These are phyloP conservation scores for Pisolithus marmoratus DNA, from an alignment of 768 basidiomycete species.

Conservation along the genomic window DNA sequence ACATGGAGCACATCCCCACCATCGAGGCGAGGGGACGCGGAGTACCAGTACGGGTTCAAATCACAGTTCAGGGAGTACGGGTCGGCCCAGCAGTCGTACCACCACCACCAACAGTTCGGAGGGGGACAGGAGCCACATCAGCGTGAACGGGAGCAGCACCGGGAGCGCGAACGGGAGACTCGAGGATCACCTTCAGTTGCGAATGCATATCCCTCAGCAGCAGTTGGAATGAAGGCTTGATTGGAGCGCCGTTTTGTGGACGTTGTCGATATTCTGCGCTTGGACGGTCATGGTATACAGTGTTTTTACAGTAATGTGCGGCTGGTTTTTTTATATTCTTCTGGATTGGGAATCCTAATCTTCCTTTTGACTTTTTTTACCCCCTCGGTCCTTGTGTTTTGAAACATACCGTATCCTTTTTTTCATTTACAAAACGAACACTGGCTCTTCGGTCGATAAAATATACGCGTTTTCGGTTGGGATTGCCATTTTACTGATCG, in stretches of 20 bases:
- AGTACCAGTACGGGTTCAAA: constrained; percentile 3
- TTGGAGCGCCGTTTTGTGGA: neutral
- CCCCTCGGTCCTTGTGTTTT: no score
- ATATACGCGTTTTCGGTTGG: no score
- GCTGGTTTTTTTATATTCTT: no score
- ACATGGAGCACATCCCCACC: constrained; percentile 31
- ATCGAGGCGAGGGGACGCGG: constrained; percentile 29
- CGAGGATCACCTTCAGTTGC: constrained; percentile 37
- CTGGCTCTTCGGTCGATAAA: no score
- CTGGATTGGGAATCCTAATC: no score
- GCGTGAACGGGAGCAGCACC: neutral
- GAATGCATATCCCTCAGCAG: constrained; percentile 40
- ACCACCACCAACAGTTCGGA: no score
- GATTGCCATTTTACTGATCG: no score
- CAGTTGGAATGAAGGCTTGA: constrained; percentile 45
- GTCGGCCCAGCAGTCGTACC: neutral
- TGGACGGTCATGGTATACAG: no score
- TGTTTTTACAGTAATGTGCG: no score
- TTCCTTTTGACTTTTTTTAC: no score
- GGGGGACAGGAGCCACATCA: neutral
- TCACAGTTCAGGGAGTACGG: neutral
- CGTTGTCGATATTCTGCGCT: neutral
- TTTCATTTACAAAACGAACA: no score
- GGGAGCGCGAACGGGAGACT: constrained; percentile 10
- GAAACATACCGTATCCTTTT: no score